Percentiles rank a stretch among this genome's conserved stretches.
These are phyloP conservation scores for Trichoderma reesei DNA, from an alignment of 495 filamentous ascomycete genomes.

Conservation along the genomic window DNA sequence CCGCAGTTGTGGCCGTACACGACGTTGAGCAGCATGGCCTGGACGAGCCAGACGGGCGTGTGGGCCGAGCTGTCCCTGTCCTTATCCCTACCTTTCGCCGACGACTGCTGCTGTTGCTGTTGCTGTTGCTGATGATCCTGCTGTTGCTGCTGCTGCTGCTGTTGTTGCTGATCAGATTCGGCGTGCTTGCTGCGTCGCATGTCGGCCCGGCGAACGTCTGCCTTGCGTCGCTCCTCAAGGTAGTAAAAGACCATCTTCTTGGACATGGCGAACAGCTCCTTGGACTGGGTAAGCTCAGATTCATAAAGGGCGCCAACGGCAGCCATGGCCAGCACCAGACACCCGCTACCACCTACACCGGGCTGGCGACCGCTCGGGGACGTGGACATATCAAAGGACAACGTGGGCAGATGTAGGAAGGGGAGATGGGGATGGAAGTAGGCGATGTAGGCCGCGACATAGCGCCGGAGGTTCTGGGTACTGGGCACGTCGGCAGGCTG, in stretches of 20 bases:
- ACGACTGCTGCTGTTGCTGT: background rate
- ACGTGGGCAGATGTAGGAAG: constrained; percentile 84
- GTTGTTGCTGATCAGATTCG: constrained; percentile 37
- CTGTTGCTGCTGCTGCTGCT: constrained; percentile 32
- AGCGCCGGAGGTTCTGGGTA: constrained; percentile 88
- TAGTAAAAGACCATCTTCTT: constrained; percentile 94
- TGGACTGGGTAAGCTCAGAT: constrained; percentile 65
- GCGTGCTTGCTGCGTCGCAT: constrained; percentile 46
- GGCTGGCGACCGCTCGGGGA: constrained; percentile 52
- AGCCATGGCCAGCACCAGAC: constrained; percentile 88
- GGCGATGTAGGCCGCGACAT: constrained; percentile 81
- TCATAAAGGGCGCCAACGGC: constrained; percentile 95
- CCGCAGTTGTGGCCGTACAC: constrained; percentile 94
- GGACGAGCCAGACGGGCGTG: constrained; percentile 94
- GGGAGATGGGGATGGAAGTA: constrained; percentile 94
- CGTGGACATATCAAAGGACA: constrained; percentile 77
- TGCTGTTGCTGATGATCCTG: constrained; percentile 22
- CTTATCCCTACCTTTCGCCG: constrained; percentile 27
- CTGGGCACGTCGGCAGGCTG: constrained; percentile 55
- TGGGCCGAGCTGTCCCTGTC: constrained; percentile 53
- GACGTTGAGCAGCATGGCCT: constrained; percentile 94
- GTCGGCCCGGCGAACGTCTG: constrained; percentile 72
- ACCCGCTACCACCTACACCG: constrained; percentile 73
- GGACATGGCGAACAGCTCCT: constrained; percentile 83
- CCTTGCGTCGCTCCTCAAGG: constrained; percentile 85